These are phyloP conservation scores for Hemileia vastatrix DNA, from an alignment of 1,284 basidiomycete genomes.

Conservation along the genomic window DNA sequence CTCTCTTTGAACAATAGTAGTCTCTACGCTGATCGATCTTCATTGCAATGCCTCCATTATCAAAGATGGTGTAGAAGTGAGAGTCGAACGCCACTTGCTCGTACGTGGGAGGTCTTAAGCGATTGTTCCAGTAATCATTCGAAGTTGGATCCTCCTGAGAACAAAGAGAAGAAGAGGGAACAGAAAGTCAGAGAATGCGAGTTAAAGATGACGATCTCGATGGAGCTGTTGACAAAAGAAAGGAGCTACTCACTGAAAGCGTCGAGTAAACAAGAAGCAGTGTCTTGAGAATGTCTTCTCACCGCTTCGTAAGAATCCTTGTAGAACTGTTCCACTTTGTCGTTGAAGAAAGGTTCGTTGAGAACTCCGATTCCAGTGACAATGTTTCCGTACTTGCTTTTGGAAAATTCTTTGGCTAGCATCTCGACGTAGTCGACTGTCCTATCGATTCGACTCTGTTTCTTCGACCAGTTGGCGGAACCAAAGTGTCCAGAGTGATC, in stretches of 20 bases:
- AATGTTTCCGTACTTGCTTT: background rate
- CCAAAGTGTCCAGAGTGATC: constrained; percentile 30
- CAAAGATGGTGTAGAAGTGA: constrained; percentile 41
- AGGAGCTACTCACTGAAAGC: background rate
- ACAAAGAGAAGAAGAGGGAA: background rate
- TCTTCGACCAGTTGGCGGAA: constrained; percentile 31
- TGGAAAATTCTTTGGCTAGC: constrained; percentile 22
- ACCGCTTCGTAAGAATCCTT: background rate
- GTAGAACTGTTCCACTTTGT: background rate
- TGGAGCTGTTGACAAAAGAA: too few species aligned
- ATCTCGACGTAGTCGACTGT: constrained; percentile 33
- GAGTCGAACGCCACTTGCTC: constrained; percentile 34
- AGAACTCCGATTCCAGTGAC: background rate
- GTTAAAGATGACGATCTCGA: background rate
- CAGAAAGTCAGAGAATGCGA: background rate
- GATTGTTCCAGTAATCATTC: constrained; percentile 28
- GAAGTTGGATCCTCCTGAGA: constrained; percentile 2
- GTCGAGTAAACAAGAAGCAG: background rate
- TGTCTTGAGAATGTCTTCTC: background rate
- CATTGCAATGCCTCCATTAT: constrained; percentile 5
- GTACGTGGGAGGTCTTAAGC: constrained; percentile 32
- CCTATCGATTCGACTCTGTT: constrained; percentile 28
- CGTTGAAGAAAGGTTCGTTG: background rate
- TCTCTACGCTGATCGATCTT: constrained; percentile 25
- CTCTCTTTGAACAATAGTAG: constrained; percentile 35